Conservation (phyloP, 2,329 filamentous ascomycete species). For the Neophaeococcomyces mojaviensis region DNA sequence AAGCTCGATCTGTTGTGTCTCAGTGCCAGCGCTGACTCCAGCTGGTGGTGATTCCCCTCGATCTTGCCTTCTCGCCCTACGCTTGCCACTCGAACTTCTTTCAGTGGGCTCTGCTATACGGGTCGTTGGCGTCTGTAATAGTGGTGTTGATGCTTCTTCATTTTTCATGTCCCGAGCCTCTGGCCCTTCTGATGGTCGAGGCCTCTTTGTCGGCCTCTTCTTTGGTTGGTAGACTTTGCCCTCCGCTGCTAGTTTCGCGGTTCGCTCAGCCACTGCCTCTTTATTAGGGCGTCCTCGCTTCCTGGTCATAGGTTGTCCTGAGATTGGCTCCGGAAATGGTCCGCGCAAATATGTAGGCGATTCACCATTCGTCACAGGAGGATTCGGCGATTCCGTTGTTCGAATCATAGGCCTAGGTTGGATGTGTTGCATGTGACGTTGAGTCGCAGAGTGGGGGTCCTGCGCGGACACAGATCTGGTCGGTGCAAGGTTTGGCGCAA, state of each 20-base stretch:
- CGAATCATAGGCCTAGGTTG: conserved; percentile 19
- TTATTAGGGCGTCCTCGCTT: conserved; percentile 24
- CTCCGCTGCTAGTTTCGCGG: conserved; percentile 16
- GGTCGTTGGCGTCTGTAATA: conserved; percentile 14
- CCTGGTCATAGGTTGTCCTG: conserved; percentile 15
- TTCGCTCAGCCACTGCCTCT: conserved; percentile 22
- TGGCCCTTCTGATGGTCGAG: conserved; percentile 17
- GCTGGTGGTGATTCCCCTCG: not conserved
- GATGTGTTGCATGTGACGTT: conserved; percentile 13
- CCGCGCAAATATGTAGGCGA: conserved; percentile 15
- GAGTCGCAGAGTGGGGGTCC: not conserved
- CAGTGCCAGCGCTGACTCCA: not conserved
- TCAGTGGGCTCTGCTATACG: conserved; percentile 10
- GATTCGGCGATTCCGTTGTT: conserved; percentile 19
- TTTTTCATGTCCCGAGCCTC: conserved; percentile 9
- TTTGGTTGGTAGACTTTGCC: conserved; percentile 23
- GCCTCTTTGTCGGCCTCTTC: conserved; percentile 20
- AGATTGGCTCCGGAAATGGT: conserved; percentile 12
- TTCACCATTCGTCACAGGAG: conserved; percentile 19
- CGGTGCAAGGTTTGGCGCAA: not conserved
- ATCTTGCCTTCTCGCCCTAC: conserved; percentile 11
- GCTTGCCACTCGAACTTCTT: conserved; percentile 18
- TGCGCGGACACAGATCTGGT: conserved; percentile 3
- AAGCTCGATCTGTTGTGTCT: not conserved
- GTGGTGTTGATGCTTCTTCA: conserved; percentile 12